A percentile compares a stretch with the other conserved stretches of the same genome.
phyloP scores from a whole-genome alignment of 306 rosid species.

The Castanea crenata region DNA sequence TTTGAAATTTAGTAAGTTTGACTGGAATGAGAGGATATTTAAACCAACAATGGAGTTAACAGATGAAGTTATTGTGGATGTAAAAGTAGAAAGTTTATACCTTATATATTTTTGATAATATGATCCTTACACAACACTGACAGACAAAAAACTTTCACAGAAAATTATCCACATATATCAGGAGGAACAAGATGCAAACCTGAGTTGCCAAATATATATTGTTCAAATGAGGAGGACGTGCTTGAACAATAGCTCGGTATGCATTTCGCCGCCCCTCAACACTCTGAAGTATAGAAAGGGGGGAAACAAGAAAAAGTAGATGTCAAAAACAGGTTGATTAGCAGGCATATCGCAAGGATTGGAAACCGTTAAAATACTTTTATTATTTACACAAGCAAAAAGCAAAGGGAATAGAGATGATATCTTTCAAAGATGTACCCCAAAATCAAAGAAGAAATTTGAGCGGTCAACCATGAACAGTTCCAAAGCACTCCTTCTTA shows the following conservation, averaged over 20 bases:
- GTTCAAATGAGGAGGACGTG: constrained; percentile 82
- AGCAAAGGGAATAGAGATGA: constrained; percentile 10
- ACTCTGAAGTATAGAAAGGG: constrained; percentile 48
- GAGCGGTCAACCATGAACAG: constrained; percentile 92
- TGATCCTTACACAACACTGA: constrained; percentile 10
- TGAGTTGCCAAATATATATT: constrained; percentile 92
- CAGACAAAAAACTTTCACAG: neutral
- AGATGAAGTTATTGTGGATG: neutral
- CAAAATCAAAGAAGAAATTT: constrained; percentile 93
- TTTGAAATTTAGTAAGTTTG: neutral
- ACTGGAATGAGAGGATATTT: neutral
- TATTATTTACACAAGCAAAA: constrained; percentile 3
- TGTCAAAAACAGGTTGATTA: constrained; percentile 12
- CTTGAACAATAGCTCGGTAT: constrained; percentile 91
- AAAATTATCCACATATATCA: neutral
- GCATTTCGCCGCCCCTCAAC: constrained; percentile 86
- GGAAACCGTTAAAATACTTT: constrained; percentile 17
- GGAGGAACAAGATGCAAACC: constrained; percentile 41
- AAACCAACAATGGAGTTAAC: neutral
- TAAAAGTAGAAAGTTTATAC: neutral
- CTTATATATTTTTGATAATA: neutral
- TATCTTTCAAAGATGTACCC: constrained; percentile 53
- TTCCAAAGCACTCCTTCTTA: constrained; percentile 96
- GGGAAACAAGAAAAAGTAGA: neutral
- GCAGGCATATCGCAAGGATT: constrained; percentile 8